Conservation (phyloP, 177 flowering plant genomes). For the Vitis hybrid region DNA sequence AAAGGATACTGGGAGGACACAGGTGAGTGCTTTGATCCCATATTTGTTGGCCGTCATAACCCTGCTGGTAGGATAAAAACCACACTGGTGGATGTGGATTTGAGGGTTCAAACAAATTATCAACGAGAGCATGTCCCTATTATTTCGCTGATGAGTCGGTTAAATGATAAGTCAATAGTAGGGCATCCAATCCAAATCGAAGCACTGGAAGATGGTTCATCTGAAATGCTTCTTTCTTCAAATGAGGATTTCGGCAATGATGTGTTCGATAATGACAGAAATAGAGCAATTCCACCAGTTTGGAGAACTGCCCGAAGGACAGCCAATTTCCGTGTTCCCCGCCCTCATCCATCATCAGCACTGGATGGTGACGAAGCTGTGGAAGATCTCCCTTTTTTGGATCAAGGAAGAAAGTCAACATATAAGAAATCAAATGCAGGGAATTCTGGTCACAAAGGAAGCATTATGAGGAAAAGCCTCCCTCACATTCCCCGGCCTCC, state of each 20-base stretch:
- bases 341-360: slow-evolving; percentile 50
- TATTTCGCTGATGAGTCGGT: slow-evolving; percentile 79
- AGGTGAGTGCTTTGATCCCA: slow-evolving; percentile 32
- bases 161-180: slow-evolving; percentile 84
- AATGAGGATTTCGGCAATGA: slow-evolving; percentile 31
- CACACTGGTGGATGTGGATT: slow-evolving; percentile 67
- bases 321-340: slow-evolving; percentile 70
- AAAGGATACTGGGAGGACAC: slow-evolving; percentile 45
- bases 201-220: slow-evolving; percentile 58
- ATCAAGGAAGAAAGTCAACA: slow-evolving; percentile 33
- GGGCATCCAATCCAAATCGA: slow-evolving; percentile 91
- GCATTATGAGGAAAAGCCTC: slow-evolving; percentile 22
- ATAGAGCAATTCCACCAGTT: slow-evolving; percentile 44
- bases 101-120: slow-evolving; percentile 75
- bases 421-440: slow-evolving; percentile 28
- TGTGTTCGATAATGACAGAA: slow-evolving; percentile 36
- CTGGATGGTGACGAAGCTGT: slow-evolving; percentile 38
- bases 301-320: slow-evolving; percentile 95
- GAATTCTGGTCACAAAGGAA: slow-evolving; percentile 23
- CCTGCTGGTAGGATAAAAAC: slow-evolving; percentile 34
- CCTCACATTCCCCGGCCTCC: slow-evolving; percentile 27
- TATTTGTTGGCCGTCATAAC: slow-evolving; percentile 25
- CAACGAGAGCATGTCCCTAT: slow-evolving; percentile 76
- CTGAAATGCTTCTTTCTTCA: slow-evolving; percentile 37
- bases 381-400: slow-evolving; percentile 25